These are phyloP conservation scores for Hypoxylon sp. DNA, from an alignment of 2,329 filamentous ascomycete species.

Conservation along the genomic window DNA sequence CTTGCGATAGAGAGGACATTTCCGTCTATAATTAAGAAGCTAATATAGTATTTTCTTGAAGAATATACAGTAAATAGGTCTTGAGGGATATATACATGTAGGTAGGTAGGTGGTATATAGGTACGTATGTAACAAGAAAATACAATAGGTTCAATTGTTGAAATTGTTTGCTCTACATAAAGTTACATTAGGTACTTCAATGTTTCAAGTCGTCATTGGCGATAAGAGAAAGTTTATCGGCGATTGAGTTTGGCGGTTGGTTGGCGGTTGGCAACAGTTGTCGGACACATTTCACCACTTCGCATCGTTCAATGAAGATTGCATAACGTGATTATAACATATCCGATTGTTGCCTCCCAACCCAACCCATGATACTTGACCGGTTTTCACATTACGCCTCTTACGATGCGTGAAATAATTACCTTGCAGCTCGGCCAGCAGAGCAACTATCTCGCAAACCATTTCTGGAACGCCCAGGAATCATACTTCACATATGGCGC, in stretches of 20 bases:
- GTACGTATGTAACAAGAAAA: neutral
- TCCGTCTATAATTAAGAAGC: neutral
- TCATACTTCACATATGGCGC: conserved; percentile 94
- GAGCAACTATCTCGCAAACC: conserved; percentile 92
- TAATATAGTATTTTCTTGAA: neutral
- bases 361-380: neutral
- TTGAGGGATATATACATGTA: conserved; percentile 1
- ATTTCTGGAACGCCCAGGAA: conserved; percentile 99
- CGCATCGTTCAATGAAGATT: conserved; percentile 16
- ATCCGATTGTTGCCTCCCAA: conserved; percentile 1
- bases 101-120: neutral
- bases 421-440: conserved; percentile 94
- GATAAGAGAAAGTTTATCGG: conserved; percentile 29
- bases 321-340: conserved; percentile 24
- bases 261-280: conserved; percentile 26
- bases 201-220: conserved; percentile 7
- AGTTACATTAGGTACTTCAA: neutral
- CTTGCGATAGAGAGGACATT: conserved; percentile 55
- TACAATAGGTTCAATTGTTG: too few species aligned
- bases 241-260: conserved; percentile 26
- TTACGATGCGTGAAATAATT: conserved; percentile 90
- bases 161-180: neutral
- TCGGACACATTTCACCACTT: neutral
- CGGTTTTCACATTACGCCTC: neutral
- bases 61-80: conserved; percentile 11